phyloP scores from a whole-genome alignment of 805 yeast genomes.

The Starmerella tilneyi region DNA sequence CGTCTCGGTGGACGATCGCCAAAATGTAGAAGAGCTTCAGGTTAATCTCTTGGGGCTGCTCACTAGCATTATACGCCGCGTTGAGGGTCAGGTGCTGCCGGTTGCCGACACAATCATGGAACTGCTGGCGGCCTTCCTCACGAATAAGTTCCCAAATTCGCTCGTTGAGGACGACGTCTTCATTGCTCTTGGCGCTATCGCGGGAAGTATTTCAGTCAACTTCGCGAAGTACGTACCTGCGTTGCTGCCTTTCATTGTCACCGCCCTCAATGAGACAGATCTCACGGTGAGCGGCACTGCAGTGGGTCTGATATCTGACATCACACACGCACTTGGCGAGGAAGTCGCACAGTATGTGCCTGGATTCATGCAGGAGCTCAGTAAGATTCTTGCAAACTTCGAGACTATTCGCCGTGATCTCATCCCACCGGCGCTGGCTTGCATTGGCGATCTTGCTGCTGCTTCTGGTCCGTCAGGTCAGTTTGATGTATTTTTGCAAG shows the following conservation, averaged over 20 bases:
- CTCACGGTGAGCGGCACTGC: slow-evolving; percentile 80
- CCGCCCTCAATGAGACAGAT: slow-evolving; percentile 72
- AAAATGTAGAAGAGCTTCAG: slow-evolving; percentile 79
- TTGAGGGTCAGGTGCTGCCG: slow-evolving; percentile 44
- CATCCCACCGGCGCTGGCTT: slow-evolving; percentile 78
- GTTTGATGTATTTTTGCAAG: slow-evolving; percentile 65
- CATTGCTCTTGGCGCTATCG: slow-evolving; percentile 82
- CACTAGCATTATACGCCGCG: slow-evolving; percentile 75
- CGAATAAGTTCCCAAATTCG: slow-evolving; percentile 53
- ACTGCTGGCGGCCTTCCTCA: slow-evolving; percentile 62
- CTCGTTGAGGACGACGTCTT: slow-evolving; percentile 89
- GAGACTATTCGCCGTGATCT: slow-evolving; percentile 61
- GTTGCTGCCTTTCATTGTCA: slow-evolving; percentile 70
- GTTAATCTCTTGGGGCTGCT: slow-evolving; percentile 63
- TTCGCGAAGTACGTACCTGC: slow-evolving; percentile 70
- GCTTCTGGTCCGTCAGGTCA: slow-evolving; percentile 68
- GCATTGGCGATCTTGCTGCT: slow-evolving; percentile 92
- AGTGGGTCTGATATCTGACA: slow-evolving; percentile 89
- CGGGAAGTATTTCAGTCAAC: slow-evolving; percentile 61
- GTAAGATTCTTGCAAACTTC: slow-evolving; percentile 55
- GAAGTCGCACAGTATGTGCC: slow-evolving; percentile 63
- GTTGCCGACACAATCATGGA: slow-evolving; percentile 83
- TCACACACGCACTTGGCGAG: slow-evolving; percentile 75
- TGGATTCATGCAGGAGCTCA: slow-evolving; percentile 74
- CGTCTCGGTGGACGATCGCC: slow-evolving; percentile 56